These are phyloP conservation scores for Paulownia fortunei DNA, from an alignment of 257 asterid genomes.

Conservation along the genomic window DNA sequence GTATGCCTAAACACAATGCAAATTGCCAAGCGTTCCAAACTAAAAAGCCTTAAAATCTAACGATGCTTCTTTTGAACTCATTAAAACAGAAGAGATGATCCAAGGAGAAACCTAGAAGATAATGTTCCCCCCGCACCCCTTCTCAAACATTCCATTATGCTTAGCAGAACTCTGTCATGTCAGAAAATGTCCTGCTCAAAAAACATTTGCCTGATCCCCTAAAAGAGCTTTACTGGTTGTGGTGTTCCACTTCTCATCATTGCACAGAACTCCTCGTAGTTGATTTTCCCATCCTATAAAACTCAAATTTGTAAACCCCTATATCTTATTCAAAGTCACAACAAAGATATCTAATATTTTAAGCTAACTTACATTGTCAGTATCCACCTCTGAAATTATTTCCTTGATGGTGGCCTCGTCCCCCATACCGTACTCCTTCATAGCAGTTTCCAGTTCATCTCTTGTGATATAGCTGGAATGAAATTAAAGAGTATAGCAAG, in stretches of 20 bases:
- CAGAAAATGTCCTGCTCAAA: neutral
- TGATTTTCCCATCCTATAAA: slow-evolving; percentile 60
- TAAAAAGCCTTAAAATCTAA: slow-evolving; percentile 29
- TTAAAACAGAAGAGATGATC: slow-evolving; percentile 8
- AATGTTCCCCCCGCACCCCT: neutral
- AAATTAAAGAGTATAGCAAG: neutral
- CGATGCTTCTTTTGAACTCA: neutral
- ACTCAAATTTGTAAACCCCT: slow-evolving; percentile 10
- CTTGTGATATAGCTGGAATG: slow-evolving; percentile 70
- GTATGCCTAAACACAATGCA: slow-evolving; percentile 20
- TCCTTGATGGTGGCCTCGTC: slow-evolving; percentile 78
- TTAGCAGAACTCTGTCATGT: slow-evolving; percentile 2
- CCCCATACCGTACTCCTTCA: slow-evolving; percentile 90
- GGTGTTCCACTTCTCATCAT: slow-evolving; percentile 69
- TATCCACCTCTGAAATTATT: slow-evolving; percentile 84
- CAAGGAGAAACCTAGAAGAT: neutral
- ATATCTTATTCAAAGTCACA: neutral
- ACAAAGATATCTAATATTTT: neutral
- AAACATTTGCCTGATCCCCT: slow-evolving; percentile 6
- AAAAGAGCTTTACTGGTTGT: slow-evolving; percentile 48
- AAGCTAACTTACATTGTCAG: slow-evolving; percentile 72
- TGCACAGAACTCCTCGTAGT: slow-evolving; percentile 65
- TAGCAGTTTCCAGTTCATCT: slow-evolving; percentile 81
- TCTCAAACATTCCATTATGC: slow-evolving; percentile 6
- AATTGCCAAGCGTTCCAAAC: slow-evolving; percentile 12